These are phyloP conservation scores for Effrenium voratum DNA, from an alignment of 73 alveolate species.

Conservation along the genomic window DNA sequence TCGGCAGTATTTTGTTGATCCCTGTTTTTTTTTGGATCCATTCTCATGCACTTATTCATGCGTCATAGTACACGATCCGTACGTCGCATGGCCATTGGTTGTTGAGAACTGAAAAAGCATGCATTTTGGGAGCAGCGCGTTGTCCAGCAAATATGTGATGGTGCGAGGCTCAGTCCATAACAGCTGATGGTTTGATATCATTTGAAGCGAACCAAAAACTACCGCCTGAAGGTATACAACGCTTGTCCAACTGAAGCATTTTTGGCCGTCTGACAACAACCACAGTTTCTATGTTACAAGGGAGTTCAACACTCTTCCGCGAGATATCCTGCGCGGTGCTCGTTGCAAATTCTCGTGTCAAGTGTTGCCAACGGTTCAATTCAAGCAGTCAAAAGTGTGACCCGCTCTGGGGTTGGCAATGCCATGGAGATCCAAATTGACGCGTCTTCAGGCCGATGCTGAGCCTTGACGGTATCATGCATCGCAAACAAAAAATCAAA, in stretches of 20 bases:
- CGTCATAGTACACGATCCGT: not conserved
- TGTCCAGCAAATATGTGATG: too few species aligned
- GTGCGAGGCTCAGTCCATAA: too few species aligned
- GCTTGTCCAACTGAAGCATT: not conserved
- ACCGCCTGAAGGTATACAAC: too few species aligned
- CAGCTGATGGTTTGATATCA: too few species aligned
- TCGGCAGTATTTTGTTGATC: not conserved
- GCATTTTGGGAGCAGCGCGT: too few species aligned
- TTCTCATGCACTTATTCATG: not conserved
- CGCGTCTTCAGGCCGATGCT: not conserved
- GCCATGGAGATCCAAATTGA: constrained; percentile 39
- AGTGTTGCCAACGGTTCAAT: not conserved
- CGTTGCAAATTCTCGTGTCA: not conserved
- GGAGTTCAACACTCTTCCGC: not conserved
- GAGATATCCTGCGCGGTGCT: not conserved
- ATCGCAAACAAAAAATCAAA: not conserved
- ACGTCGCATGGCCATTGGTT: too few species aligned
- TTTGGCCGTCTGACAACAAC: not conserved
- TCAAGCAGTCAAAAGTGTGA: not conserved
- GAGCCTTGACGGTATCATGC: not conserved
- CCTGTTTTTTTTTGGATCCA: not conserved
- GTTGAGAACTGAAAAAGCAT: too few species aligned
- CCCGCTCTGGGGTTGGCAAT: not conserved
- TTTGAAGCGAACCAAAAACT: too few species aligned
- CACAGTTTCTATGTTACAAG: not conserved